These are phyloP conservation scores for Botryosphaeria dothidea DNA, from an alignment of 2,329 filamentous ascomycete genomes.

Conservation along the genomic window DNA sequence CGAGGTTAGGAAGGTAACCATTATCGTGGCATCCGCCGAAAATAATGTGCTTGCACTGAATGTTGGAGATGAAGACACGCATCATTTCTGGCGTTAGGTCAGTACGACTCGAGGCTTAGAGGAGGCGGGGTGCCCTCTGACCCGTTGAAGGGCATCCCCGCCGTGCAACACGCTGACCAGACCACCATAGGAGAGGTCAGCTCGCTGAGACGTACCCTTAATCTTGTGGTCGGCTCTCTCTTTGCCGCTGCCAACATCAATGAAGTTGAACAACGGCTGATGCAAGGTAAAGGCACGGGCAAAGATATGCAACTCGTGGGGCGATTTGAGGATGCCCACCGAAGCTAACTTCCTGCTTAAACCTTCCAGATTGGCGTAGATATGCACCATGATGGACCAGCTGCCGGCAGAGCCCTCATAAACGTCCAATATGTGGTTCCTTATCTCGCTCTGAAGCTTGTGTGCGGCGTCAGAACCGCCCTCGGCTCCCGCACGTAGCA, in stretches of 20 bases:
- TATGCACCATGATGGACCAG: conserved; percentile 49
- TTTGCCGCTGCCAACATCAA: conserved; percentile 50
- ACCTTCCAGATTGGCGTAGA: conserved; percentile 50
- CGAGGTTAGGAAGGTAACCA: conserved; percentile 48
- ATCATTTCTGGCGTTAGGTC: conserved; percentile 40
- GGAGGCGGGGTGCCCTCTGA: not conserved
- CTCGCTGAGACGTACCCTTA: conserved; percentile 33
- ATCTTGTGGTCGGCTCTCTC: conserved; percentile 51
- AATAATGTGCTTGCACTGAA: conserved; percentile 49
- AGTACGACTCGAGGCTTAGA: not conserved
- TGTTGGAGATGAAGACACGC: conserved; percentile 47
- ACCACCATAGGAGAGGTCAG: not conserved
- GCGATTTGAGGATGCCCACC: conserved; percentile 41
- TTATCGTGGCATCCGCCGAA: conserved; percentile 51
- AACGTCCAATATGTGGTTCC: conserved; percentile 41
- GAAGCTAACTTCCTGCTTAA: conserved; percentile 44
- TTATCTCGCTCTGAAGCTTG: conserved; percentile 43
- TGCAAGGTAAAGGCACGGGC: conserved; percentile 46
- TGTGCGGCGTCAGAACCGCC: conserved; percentile 51
- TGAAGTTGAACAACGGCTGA: conserved; percentile 49
- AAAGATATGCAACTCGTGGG: conserved; percentile 44
- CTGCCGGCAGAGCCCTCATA: conserved; percentile 41
- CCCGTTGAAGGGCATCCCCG: not conserved
- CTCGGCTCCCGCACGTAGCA: conserved; percentile 43
- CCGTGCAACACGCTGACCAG: not conserved